Conservation (phyloP, 805 yeast genomes). For the Pichia pseudocactophila region DNA sequence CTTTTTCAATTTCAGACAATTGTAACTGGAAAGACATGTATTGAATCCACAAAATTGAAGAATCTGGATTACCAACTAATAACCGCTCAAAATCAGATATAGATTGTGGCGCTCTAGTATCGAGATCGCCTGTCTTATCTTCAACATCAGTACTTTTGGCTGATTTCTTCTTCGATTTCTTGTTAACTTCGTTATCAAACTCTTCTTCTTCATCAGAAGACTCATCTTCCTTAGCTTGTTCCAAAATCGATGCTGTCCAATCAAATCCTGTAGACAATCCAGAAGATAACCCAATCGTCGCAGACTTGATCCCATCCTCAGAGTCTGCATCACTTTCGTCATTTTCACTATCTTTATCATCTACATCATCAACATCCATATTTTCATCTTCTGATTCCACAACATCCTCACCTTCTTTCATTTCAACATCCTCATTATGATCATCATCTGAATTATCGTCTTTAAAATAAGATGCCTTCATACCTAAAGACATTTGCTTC, state of each 20-base stretch:
- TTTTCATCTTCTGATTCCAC: conserved; percentile 25
- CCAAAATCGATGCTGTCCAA: conserved; percentile 89
- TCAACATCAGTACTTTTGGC: conserved; percentile 37
- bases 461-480: conserved; percentile 85
- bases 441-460: conserved; percentile 8
- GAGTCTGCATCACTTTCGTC: conserved; percentile 19
- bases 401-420: conserved; percentile 23
- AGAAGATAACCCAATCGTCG: conserved; percentile 24
- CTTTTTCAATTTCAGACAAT: conserved; percentile 87
- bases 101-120: conserved; percentile 84
- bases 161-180: conserved; percentile 37
- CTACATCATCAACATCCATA: conserved; percentile 21
- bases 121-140: conserved; percentile 80
- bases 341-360: conserved; percentile 18
- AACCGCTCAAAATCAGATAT: conserved; percentile 86
- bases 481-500: conserved; percentile 76
- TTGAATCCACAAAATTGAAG: conserved; percentile 94
- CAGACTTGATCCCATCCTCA: conserved; percentile 24
- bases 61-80: conserved; percentile 84
- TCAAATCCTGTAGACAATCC: conserved; percentile 88
- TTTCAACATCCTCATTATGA: conserved; percentile 25
- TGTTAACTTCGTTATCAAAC: conserved; percentile 30
- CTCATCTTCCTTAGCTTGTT: conserved; percentile 58
- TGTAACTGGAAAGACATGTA: conserved; percentile 97
- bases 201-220: conserved; percentile 43